A percentile compares a stretch with the other conserved stretches of the same genome.
Conservation (phyloP, 2,329 filamentous ascomycete genomes). For the Raffaelea albimanens region DNA sequence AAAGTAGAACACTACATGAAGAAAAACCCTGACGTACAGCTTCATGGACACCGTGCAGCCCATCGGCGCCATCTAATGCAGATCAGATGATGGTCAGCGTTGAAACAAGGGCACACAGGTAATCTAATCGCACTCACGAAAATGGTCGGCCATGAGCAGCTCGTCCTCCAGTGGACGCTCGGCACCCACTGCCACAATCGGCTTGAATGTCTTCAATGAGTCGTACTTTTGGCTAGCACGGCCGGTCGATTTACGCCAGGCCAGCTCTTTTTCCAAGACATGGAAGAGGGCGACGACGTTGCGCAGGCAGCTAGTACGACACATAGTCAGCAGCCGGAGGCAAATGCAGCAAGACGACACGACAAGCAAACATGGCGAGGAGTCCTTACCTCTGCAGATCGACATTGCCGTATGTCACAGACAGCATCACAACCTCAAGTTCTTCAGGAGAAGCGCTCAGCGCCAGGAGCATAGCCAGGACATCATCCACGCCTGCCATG, state of each 20-base stretch:
- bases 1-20: background rate
- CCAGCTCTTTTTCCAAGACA: constrained; percentile 78
- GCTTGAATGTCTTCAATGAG: constrained; percentile 61
- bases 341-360: background rate
- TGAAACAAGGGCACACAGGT: background rate
- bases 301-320: constrained; percentile 57
- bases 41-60: constrained; percentile 65
- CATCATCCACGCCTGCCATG: constrained; percentile 70
- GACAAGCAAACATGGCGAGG: too few species aligned
- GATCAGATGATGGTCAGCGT: background rate
- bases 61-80: constrained; percentile 59
- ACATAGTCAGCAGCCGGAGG: background rate
- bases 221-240: constrained; percentile 58
- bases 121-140: constrained; percentile 51
- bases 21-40: constrained; percentile 25
- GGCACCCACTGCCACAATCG: constrained; percentile 78
- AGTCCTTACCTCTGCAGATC: constrained; percentile 66
- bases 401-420: constrained; percentile 90
- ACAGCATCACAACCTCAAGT: constrained; percentile 75
- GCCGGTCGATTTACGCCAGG: constrained; percentile 67
- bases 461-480: constrained; percentile 78
- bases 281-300: constrained; percentile 90
- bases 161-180: constrained; percentile 79
- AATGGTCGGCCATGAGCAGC: constrained; percentile 72
- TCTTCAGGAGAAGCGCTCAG: constrained; percentile 75